These are phyloP conservation scores for Linaria vulgaris DNA, from an alignment of 257 asterid genomes.

Conservation along the genomic window DNA sequence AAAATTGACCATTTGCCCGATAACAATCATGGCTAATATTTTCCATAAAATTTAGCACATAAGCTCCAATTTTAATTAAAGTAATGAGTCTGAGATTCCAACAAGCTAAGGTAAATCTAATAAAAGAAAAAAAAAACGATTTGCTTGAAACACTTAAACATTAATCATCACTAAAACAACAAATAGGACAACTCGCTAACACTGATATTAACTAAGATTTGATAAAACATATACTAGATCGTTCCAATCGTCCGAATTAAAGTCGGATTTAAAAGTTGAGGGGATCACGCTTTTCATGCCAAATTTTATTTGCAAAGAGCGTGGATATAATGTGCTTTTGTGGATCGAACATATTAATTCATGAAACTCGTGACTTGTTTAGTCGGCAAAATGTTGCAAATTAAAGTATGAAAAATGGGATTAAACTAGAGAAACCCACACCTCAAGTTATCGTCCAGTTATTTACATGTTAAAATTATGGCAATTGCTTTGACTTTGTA, in stretches of 20 bases:
- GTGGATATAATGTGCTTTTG: background rate
- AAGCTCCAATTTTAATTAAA: too few species aligned
- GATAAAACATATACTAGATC: background rate
- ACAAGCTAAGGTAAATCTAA: too few species aligned
- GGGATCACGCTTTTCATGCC: background rate
- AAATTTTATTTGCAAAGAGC: background rate
- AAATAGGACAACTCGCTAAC: background rate
- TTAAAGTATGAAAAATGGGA: background rate
- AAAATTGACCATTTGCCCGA: too few species aligned
- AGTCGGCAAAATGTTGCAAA: background rate
- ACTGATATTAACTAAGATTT: too few species aligned
- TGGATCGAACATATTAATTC: background rate
- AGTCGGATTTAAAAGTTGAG: background rate
- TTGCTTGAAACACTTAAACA: too few species aligned
- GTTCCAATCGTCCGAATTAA: background rate
- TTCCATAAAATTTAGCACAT: too few species aligned
- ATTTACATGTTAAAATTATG: too few species aligned
- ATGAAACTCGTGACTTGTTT: background rate
- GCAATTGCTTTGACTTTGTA: too few species aligned
- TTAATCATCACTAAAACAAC: background rate
- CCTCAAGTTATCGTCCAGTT: too few species aligned
- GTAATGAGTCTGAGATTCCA: too few species aligned
- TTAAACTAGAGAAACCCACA: background rate
- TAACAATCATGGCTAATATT: too few species aligned
- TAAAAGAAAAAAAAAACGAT: too few species aligned